Evolutionary conservation across 208 protist species (phyloP), one percentile per base, ranked within the genome.

Genomic region (Acanthamoeba triangularis): DNA sequence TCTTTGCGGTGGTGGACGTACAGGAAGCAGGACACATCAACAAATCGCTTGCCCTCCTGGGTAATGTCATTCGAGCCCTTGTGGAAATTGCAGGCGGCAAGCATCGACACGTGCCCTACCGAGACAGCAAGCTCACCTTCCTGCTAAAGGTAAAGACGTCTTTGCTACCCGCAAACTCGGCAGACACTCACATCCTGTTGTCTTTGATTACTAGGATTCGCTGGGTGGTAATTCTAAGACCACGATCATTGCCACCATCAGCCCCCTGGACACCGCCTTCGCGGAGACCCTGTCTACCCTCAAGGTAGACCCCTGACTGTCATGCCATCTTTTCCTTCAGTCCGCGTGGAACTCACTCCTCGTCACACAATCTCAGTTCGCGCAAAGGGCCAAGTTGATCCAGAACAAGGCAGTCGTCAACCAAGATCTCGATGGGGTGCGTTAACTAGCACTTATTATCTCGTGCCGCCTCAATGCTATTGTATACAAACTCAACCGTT

Each of bases 171-270:
- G 33, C 80, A 41, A 14, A 33, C 52, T 63, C 80, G 4, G 18
- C 33, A 30, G 28, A 5, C 33, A 80, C 14, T 28, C 5, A 80
- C 13, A 23, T 37, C 8, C 35, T 20, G 11, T 30, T 44, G 1
- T 80, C 18, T 13, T n/a, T 16, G 35, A 35, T 33, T 0, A 28
- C 2, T 28, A 96, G 90, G 96, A 97, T n/a, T 97, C 96, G 54
- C 78, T 97, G 28, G 95, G 96, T 33, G 96, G 97, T 28, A 97
- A 97, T 28, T 74, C 67, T 7, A 95, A 96, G 47, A 97, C 97
- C 16, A 96, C 61, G 30, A 95, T 98, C 20, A 96, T 98, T 16
- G 96, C 97, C 44, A 96, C 63, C 52, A 74, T 98, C 33, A 95
- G 63, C 49, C 96, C 96, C 4, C 37, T 63, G 6, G 87, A 93